phyloP scores from a whole-genome alignment of 2,329 filamentous ascomycete genomes.

The Trichophyton benhamiae region DNA sequence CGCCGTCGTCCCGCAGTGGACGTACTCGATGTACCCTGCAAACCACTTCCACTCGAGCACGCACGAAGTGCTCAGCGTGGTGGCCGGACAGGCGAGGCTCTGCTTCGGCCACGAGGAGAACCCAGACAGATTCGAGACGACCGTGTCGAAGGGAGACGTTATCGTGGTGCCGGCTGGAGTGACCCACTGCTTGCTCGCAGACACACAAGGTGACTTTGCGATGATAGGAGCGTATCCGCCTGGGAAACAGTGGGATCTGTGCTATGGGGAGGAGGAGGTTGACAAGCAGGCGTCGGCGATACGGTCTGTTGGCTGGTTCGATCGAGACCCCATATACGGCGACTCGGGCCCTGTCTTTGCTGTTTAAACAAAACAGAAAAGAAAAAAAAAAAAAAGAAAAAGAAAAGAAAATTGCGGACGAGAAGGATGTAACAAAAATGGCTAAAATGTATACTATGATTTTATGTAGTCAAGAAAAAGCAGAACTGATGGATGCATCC shows the following conservation, averaged over 20 bases:
- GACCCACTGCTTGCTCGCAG: conserved; percentile 49
- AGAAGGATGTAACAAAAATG: not conserved
- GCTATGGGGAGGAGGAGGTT: conserved; percentile 50
- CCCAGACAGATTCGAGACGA: conserved; percentile 42
- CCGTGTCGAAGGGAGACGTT: conserved; percentile 48
- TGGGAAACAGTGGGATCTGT: conserved; percentile 55
- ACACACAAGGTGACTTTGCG: conserved; percentile 43
- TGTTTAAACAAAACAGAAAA: not conserved
- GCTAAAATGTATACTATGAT: not conserved
- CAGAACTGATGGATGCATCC: not conserved
- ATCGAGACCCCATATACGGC: conserved; percentile 49
- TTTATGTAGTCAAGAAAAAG: conserved; percentile 1
- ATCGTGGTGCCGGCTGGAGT: conserved; percentile 56
- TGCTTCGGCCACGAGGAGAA: conserved; percentile 57
- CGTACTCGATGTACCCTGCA: conserved; percentile 54
- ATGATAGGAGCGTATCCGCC: conserved; percentile 57
- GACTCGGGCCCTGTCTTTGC: conserved; percentile 34
- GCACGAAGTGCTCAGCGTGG: conserved; percentile 54
- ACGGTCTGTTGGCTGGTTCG: conserved; percentile 43
- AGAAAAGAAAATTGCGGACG: not conserved
- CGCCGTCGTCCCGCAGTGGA: conserved; percentile 52
- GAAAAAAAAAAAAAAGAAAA: not conserved
- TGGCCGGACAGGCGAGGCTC: conserved; percentile 45
- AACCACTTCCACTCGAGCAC: conserved; percentile 57
- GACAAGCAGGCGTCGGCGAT: conserved; percentile 38